phyloP scores from a whole-genome alignment of 1,284 basidiomycete genomes.

The Rhodotorula sp. region DNA sequence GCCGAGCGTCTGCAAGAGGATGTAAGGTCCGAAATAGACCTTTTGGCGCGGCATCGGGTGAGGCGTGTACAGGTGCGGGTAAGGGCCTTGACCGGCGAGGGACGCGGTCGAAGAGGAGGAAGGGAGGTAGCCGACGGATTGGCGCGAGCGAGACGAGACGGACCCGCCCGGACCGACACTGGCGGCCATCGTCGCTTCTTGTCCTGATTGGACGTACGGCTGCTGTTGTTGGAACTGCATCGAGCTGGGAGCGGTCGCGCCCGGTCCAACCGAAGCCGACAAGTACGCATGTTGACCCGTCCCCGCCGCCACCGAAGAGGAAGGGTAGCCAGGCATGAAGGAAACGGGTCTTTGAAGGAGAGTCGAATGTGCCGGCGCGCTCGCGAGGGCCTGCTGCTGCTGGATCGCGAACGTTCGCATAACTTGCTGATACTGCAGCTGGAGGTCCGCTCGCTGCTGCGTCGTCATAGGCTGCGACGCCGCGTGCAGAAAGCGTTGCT shows the following conservation, averaged over 20 bases:
- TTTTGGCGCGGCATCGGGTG: constrained; percentile 41
- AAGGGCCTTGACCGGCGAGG: constrained; percentile 31
- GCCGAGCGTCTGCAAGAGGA: constrained; percentile 93
- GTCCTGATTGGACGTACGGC: constrained; percentile 1
- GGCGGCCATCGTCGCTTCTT: background rate
- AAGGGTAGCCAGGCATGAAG: constrained; percentile 1
- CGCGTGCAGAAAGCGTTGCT: constrained; percentile 10
- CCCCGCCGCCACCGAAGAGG: background rate
- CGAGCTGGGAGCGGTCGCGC: background rate
- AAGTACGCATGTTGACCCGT: background rate
- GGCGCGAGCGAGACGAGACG: constrained; percentile 30
- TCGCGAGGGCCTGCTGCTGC: background rate
- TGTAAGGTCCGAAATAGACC: constrained; percentile 86
- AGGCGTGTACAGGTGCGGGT: constrained; percentile 40
- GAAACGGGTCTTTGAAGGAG: constrained; percentile 13
- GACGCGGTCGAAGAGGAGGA: background rate
- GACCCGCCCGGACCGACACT: constrained; percentile 18
- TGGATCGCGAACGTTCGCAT: background rate
- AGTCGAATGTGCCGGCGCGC: too few relatives aligned
- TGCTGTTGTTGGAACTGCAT: constrained; percentile 10
- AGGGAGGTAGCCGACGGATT: constrained; percentile 39
- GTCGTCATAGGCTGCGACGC: background rate
- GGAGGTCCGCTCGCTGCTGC: background rate
- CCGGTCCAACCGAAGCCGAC: background rate
- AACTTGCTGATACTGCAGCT: background rate